These are phyloP conservation scores for Colletotrichum noveboracense DNA, from an alignment of 2,329 filamentous ascomycete genomes.

Conservation along the genomic window DNA sequence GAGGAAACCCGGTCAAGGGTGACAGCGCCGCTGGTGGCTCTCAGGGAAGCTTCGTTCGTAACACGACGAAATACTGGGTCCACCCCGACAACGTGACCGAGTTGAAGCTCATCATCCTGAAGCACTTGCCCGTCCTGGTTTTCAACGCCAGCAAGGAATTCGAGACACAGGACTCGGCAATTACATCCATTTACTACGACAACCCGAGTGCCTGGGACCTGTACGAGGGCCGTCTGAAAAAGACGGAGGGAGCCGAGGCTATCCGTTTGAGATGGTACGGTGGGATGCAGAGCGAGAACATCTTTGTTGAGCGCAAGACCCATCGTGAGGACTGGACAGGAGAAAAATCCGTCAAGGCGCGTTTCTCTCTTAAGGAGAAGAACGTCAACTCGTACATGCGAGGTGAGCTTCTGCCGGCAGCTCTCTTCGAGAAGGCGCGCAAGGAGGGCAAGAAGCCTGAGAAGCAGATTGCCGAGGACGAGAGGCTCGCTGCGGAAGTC, in stretches of 20 bases:
- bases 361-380: conserved; percentile 96
- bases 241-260: conserved; percentile 96
- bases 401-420: conserved; percentile 82
- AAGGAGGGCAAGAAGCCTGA: conserved; percentile 94
- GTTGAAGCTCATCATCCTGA: conserved; percentile 95
- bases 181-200: conserved; percentile 98
- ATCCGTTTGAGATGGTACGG: conserved; percentile 98
- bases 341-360: conserved; percentile 97
- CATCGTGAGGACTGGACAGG: conserved; percentile 99
- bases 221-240: conserved; percentile 93
- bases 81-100: conserved; percentile 98
- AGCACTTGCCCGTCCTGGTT: conserved; percentile 94
- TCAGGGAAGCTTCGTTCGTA: conserved; percentile 94
- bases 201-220: conserved; percentile 94
- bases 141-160: conserved; percentile 99
- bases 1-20: conserved; percentile 90
- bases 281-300: conserved; percentile 92
- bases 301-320: conserved; percentile 97
- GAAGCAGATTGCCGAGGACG: conserved; percentile 89
- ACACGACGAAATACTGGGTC: conserved; percentile 99
- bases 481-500: conserved; percentile 87
- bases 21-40: conserved; percentile 89
- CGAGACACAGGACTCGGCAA: conserved; percentile 86
- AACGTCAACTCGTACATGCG: conserved; percentile 90
- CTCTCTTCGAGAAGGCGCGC: conserved; percentile 95